Evolutionary conservation across 2,329 filamentous ascomycete genomes (phyloP).

Genomic region (Neopestalotiopsis clavispora): DNA sequence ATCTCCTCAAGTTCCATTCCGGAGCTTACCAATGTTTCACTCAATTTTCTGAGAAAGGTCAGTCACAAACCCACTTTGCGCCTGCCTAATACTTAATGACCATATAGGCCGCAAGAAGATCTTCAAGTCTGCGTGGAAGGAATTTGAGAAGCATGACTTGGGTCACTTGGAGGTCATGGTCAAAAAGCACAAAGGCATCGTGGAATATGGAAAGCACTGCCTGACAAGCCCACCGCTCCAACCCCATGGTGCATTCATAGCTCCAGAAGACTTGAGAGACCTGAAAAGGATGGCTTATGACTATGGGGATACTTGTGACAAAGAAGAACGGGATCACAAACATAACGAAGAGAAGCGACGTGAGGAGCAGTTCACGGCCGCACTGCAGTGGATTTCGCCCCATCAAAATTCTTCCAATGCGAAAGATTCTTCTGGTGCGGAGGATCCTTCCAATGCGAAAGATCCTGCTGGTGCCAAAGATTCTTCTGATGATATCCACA

Average conservation of each 20-base stretch:
- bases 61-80: neutral
- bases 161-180: conserved; percentile 17
- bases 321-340: neutral
- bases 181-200: conserved; percentile 18
- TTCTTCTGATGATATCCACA: conserved; percentile 21
- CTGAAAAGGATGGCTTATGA: neutral
- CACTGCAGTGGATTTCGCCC: conserved; percentile 25
- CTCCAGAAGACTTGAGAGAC: neutral
- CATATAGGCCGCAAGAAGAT: conserved; percentile 19
- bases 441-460: no score
- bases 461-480: no score
- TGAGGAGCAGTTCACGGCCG: conserved; percentile 20
- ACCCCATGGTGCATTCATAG: neutral
- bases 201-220: conserved; percentile 11
- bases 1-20: conserved; percentile 27
- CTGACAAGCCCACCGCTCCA: neutral
- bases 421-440: no score
- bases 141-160: conserved; percentile 18
- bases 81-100: neutral
- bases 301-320: neutral
- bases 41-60: conserved; percentile 19
- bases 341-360: conserved; percentile 14
- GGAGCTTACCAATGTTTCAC: conserved; percentile 24
- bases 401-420: conserved; percentile 17
- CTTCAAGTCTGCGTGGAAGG: conserved; percentile 23